Percentiles rank a stretch among this genome's conserved stretches.
These are phyloP conservation scores for Orychophragmus violaceus DNA, from an alignment of 345 rosid genomes.

Conservation along the genomic window DNA sequence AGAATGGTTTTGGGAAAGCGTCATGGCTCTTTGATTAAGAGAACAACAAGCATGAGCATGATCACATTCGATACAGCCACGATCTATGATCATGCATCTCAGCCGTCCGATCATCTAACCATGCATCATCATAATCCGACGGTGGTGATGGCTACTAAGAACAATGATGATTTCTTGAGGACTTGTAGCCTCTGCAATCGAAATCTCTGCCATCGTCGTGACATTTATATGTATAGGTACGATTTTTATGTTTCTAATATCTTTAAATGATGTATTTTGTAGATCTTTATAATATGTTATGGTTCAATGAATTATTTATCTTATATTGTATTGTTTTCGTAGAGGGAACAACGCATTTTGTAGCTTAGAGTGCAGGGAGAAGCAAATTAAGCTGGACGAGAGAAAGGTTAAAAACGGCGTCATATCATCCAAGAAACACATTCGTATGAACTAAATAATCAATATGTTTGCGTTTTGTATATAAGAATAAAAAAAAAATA, in stretches of 20 bases:
- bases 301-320: neutral
- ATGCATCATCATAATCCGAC: conserved; percentile 10
- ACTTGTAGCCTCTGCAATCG: conserved; percentile 27
- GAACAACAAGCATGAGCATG: conserved; percentile 70
- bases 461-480: conserved; percentile 1
- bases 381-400: conserved; percentile 64
- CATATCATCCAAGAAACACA: conserved; percentile 5
- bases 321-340: neutral
- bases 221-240: conserved; percentile 85
- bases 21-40: conserved; percentile 52
- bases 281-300: neutral
- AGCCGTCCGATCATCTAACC: conserved; percentile 30
- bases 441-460: neutral
- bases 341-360: conserved; percentile 95
- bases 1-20: conserved; percentile 67
- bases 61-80: conserved; percentile 37
- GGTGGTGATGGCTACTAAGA: conserved; percentile 1
- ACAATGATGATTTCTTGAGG: conserved; percentile 23
- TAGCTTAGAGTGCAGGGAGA: conserved; percentile 77
- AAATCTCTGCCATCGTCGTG: conserved; percentile 36
- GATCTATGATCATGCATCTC: conserved; percentile 17
- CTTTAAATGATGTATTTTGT: neutral
- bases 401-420: conserved; percentile 34
- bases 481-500: neutral
- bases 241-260: neutral